Percentiles rank a stretch among this genome's conserved stretches.
These are phyloP conservation scores for Fusarium falciforme DNA, from an alignment of 2,329 filamentous ascomycete species.

Conservation along the genomic window DNA sequence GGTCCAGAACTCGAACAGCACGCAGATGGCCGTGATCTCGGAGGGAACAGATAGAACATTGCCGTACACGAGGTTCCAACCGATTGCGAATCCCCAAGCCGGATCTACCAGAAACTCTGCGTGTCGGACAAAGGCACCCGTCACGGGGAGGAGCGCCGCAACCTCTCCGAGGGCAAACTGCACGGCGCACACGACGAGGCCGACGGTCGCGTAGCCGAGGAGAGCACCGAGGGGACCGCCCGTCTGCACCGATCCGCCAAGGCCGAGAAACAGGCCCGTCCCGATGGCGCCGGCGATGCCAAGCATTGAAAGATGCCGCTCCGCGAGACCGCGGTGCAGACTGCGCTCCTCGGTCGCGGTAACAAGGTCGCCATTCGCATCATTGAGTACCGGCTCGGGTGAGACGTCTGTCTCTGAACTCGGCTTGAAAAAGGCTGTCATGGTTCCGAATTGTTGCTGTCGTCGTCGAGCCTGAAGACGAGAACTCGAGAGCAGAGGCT, in stretches of 20 bases:
- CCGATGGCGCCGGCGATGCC: slow-evolving; percentile 66
- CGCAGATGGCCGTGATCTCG: slow-evolving; percentile 59
- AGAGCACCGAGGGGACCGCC: slow-evolving; percentile 55
- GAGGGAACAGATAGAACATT: slow-evolving; percentile 63
- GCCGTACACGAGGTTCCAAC: slow-evolving; percentile 64
- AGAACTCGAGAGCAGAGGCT: background rate
- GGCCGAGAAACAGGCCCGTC: slow-evolving; percentile 48
- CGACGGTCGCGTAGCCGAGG: slow-evolving; percentile 57
- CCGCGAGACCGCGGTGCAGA: slow-evolving; percentile 40
- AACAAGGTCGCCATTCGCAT: slow-evolving; percentile 34
- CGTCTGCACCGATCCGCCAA: slow-evolving; percentile 56
- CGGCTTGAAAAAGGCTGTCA: slow-evolving; percentile 28
- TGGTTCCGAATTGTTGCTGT: slow-evolving; percentile 5
- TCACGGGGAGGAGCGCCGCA: slow-evolving; percentile 58
- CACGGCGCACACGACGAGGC: slow-evolving; percentile 60
- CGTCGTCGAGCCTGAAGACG: background rate
- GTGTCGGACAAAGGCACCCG: slow-evolving; percentile 61
- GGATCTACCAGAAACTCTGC: slow-evolving; percentile 64
- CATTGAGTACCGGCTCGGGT: background rate
- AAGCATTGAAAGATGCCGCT: slow-evolving; percentile 61
- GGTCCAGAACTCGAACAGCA: slow-evolving; percentile 54
- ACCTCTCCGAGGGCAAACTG: slow-evolving; percentile 65
- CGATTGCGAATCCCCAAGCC: slow-evolving; percentile 65
- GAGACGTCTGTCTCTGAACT: slow-evolving; percentile 8
- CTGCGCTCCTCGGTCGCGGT: slow-evolving; percentile 38